Evolutionary conservation across 202 grass and related monocot species (phyloP).

Genomic region (Digitaria exilis): DNA sequence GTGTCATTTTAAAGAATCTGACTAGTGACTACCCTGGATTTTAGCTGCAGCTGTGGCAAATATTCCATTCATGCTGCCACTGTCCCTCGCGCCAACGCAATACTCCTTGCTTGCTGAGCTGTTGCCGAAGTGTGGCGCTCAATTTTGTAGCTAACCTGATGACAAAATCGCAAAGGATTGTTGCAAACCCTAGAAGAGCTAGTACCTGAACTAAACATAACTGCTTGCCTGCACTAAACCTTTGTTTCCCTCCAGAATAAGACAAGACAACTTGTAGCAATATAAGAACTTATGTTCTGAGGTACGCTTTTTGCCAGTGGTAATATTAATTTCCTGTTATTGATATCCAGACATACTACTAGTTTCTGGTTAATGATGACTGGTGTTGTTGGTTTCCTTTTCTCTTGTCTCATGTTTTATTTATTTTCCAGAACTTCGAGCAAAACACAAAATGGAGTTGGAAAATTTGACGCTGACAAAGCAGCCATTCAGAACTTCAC

Average conservation of each 20-base stretch:
- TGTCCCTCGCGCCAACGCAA: too few species aligned
- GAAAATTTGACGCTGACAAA: conserved; percentile 70
- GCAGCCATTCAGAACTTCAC: conserved; percentile 73
- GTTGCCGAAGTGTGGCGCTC: neutral
- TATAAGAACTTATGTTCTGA: too few species aligned
- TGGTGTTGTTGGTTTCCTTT: neutral
- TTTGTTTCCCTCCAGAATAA: neutral
- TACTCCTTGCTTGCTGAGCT: too few species aligned
- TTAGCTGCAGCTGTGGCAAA: neutral
- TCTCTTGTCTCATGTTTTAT: conserved; percentile 22
- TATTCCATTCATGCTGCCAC: neutral
- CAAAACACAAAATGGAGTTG: conserved; percentile 69
- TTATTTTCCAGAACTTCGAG: conserved; percentile 69
- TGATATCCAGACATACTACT: conserved; percentile 2
- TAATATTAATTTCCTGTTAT: neutral
- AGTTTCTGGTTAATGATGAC: neutral
- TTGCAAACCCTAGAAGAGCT: too few species aligned
- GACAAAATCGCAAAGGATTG: too few species aligned
- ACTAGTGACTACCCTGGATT: neutral
- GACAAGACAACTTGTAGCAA: too few species aligned
- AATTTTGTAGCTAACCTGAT: too few species aligned
- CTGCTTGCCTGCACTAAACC: neutral
- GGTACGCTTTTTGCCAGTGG: neutral
- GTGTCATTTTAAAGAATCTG: neutral
- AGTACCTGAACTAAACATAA: too few species aligned